These are phyloP conservation scores for Tuber magnatum DNA, from an alignment of 495 filamentous ascomycete species.

Conservation along the genomic window DNA sequence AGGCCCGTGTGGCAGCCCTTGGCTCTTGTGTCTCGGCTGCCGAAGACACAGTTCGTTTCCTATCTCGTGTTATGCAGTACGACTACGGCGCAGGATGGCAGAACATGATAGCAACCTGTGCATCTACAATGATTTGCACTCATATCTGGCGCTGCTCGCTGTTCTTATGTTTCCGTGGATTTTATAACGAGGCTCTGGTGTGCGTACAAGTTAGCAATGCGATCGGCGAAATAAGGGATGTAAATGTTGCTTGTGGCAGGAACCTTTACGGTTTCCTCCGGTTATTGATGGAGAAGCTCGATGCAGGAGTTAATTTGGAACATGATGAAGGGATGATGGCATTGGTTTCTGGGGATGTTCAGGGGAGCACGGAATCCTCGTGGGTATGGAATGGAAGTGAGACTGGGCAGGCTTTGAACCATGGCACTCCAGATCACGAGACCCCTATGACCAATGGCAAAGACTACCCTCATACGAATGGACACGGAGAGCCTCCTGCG, in stretches of 20 bases:
- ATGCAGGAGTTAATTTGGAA: conserved; percentile 52
- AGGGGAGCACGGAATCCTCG: conserved; percentile 66
- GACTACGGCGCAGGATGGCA: conserved; percentile 46
- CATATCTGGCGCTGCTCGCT: conserved; percentile 88
- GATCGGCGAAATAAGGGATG: conserved; percentile 60
- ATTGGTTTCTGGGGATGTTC: conserved; percentile 83
- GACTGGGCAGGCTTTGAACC: conserved; percentile 46
- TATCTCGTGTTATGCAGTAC: conserved; percentile 52
- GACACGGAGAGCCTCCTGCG: conserved; percentile 28
- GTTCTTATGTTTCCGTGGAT: conserved; percentile 65
- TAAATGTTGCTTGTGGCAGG: conserved; percentile 73
- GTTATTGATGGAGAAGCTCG: conserved; percentile 54
- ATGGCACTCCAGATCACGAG: conserved; percentile 26
- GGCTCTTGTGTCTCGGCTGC: conserved; percentile 69
- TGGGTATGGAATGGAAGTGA: conserved; percentile 83
- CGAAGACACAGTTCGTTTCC: conserved; percentile 66
- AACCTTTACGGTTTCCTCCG: conserved; percentile 77
- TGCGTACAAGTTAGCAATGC: conserved; percentile 65
- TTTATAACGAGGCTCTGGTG: conserved; percentile 61
- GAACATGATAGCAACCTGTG: conserved; percentile 49
- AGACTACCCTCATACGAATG: conserved; percentile 34
- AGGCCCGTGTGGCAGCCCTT: conserved; percentile 61
- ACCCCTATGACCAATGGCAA: conserved; percentile 22
- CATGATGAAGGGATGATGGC: conserved; percentile 84
- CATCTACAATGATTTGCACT: conserved; percentile 63